Conservation (phyloP, 108 stramenopile genomes). For the Cyclotella sp. region DNA sequence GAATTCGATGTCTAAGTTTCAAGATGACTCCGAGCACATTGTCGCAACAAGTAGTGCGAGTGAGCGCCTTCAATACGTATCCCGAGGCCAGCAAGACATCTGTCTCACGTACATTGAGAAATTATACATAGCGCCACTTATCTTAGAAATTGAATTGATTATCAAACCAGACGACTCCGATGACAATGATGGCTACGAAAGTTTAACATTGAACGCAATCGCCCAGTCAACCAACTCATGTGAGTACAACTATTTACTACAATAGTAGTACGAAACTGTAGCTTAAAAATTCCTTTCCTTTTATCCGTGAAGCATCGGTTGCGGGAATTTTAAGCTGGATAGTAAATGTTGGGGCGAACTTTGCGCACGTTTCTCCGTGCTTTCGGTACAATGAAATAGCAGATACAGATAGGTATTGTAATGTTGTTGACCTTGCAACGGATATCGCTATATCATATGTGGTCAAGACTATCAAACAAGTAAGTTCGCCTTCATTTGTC, state of each 20-base stretch:
- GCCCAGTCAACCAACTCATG: slow-evolving; percentile 32
- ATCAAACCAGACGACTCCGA: slow-evolving; percentile 28
- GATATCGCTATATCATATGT: slow-evolving; percentile 25
- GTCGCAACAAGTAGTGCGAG: slow-evolving; percentile 14
- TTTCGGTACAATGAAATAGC: slow-evolving; percentile 30
- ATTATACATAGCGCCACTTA: slow-evolving; percentile 24
- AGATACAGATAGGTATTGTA: slow-evolving; percentile 29
- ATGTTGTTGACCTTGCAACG: slow-evolving; percentile 25
- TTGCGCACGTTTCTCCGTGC: slow-evolving; percentile 43
- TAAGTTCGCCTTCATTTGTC: not conserved
- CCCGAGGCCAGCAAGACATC: not conserved
- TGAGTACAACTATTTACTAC: not conserved
- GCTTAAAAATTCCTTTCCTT: too few species aligned
- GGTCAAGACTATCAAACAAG: slow-evolving; percentile 36
- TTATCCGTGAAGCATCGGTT: not conserved
- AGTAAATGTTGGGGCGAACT: slow-evolving; percentile 37
- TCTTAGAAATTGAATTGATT: slow-evolving; percentile 32
- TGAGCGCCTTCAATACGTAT: slow-evolving; percentile 13
- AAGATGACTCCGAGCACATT: not conserved
- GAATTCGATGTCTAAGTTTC: slow-evolving; percentile 18
- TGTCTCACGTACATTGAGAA: slow-evolving; percentile 36
- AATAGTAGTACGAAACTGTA: too few species aligned
- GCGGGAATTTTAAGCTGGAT: slow-evolving; percentile 41
- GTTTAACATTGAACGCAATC: slow-evolving; percentile 24
- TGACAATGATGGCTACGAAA: not conserved